Percentiles rank a stretch among this genome's conserved stretches.
Evolutionary conservation across 345 rosid species (phyloP).

Genomic region (Gossypium bickii): DNA sequence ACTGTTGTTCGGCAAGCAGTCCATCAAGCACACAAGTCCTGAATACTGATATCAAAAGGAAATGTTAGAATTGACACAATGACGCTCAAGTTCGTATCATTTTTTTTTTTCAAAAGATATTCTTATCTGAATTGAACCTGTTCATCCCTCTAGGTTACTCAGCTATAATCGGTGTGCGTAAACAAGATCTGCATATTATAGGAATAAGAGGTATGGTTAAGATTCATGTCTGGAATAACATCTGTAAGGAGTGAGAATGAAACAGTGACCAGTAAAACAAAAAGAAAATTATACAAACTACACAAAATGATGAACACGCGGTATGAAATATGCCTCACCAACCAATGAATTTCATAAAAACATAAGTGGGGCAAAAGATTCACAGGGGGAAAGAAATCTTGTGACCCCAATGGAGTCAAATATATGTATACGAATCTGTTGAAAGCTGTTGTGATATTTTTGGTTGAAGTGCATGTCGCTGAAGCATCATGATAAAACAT

Average conservation of each 20-base stretch:
- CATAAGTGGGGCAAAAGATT: background rate
- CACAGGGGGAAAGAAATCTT: no score
- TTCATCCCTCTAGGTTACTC: conserved; percentile 20
- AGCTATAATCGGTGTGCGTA: background rate
- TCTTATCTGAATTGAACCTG: conserved; percentile 18
- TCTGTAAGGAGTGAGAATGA: background rate
- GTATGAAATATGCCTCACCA: background rate
- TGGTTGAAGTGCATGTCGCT: no score
- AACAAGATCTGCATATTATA: conserved; percentile 10
- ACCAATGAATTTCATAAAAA: conserved; percentile 7
- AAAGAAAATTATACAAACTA: conserved; percentile 10
- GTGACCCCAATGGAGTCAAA: background rate
- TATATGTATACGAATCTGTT: background rate
- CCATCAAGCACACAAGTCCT: conserved; percentile 31
- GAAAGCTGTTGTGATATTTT: no score
- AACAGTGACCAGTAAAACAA: background rate
- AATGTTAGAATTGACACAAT: background rate
- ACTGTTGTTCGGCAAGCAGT: conserved; percentile 27
- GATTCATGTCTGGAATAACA: conserved; percentile 9
- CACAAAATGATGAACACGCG: background rate
- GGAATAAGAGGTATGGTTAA: background rate
- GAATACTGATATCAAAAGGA: conserved; percentile 22
- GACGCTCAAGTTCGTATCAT: background rate
- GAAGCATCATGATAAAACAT: no score
- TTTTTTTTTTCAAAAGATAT: background rate